These are phyloP conservation scores for Casuarina equisetifolia DNA, from an alignment of 306 rosid species.

Conservation along the genomic window DNA sequence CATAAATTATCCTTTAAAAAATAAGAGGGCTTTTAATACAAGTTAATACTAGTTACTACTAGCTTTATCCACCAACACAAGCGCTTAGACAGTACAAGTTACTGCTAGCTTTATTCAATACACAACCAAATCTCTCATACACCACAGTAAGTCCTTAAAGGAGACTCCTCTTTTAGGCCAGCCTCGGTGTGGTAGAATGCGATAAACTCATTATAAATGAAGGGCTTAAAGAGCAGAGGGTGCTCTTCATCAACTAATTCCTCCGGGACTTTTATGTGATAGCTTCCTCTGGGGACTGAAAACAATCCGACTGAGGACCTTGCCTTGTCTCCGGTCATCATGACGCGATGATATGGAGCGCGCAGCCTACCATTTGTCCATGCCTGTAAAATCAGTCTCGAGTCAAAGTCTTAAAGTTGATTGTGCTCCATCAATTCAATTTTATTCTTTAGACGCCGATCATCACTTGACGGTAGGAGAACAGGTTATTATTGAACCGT, in stretches of 20 bases:
- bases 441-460: neutral
- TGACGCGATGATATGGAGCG: conserved; percentile 61
- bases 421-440: neutral
- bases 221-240: conserved; percentile 65
- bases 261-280: conserved; percentile 48
- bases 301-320: conserved; percentile 63
- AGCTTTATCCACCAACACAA: too few relatives aligned
- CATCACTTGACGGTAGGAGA: neutral
- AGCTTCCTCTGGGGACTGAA: conserved; percentile 59
- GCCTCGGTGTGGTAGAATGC: conserved; percentile 38
- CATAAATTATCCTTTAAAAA: too few relatives aligned
- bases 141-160: conserved; percentile 62
- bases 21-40: too few relatives aligned
- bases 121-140: conserved; percentile 14
- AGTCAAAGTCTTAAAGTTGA: neutral
- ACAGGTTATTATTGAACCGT: too few relatives aligned
- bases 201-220: conserved; percentile 52
- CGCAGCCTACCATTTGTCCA: conserved; percentile 72
- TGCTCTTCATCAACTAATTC: conserved; percentile 72
- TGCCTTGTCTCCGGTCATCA: conserved; percentile 64
- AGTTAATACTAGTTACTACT: too few relatives aligned
- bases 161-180: conserved; percentile 43
- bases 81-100: too few relatives aligned
- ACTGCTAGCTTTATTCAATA: too few relatives aligned
- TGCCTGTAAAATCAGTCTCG: conserved; percentile 46